Evolutionary conservation across 768 basidiomycete species (phyloP), one percentile per base, ranked within the genome.

Genomic region (Strobilomyces echinocephalus): DNA sequence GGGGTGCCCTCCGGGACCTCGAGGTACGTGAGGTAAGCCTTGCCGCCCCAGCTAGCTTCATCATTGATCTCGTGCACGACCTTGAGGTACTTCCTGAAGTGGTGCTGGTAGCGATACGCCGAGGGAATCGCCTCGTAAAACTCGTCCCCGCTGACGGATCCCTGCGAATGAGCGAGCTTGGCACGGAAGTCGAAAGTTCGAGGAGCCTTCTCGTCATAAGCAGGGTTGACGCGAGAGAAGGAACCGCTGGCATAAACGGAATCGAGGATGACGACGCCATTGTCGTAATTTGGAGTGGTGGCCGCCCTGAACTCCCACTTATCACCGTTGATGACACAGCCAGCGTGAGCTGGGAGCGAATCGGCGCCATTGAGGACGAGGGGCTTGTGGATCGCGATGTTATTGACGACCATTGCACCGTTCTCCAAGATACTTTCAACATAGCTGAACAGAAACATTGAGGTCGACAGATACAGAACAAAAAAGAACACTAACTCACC

Each of bases 361-460:
- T 55, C 60, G 8, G 62, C 9, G 0, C 56, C 63, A 3, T 39
- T 51, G 28, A 69, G 60, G 28, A 68, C 67, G 33, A 68, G 59
- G 0, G 68, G 67, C 26, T 68, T 69, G 52, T 65, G 63, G 20
- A 71, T 68, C 8, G 51, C 47, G 36, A 70, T 58, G 41, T 71
- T 57, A 28, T 33, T 59, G 1, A 63, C 55, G 5, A 67, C 58
- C 61, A 69, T 69, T 2, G 70, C 69, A 8, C 70, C 69, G 35
- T 64, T 71, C 56, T 71, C 70, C 24, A 71, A 46, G 30, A 67
- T 68, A 36, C 65, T 64, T 51, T 68, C 67, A 20, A 66, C 35
- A 20, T 68, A 68, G 2, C 66, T 68, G 18, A 0, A 0, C 16
- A 21, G 38, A 7, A 57, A 35, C 0, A n/a, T 49, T 63, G 28